A percentile compares a stretch with the other conserved stretches of the same genome.
Evolutionary conservation across 2,329 filamentous ascomycete genomes (phyloP).

Genomic region (Orbilia javanica): DNA sequence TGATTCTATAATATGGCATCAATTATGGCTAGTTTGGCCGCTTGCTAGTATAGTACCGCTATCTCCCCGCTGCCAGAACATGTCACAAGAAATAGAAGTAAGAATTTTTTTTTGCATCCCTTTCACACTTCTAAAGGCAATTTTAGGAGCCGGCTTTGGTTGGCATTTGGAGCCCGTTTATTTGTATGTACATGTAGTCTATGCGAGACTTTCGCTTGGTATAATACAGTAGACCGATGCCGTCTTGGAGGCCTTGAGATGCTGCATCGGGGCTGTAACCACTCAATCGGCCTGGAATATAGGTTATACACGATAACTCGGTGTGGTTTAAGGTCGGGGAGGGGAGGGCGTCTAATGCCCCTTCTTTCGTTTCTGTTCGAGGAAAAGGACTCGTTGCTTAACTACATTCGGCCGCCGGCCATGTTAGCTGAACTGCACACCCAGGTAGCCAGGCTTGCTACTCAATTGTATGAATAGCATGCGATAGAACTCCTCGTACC

Average conservation of each 20-base stretch:
- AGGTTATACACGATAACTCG: not conserved
- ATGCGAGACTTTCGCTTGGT: not conserved
- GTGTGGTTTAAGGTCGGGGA: not conserved
- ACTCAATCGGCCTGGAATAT: not conserved
- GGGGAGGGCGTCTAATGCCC: not conserved
- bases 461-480: not conserved
- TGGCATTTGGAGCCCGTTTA: not conserved
- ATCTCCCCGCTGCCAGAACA: not conserved
- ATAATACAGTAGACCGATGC: slow-evolving; percentile 15
- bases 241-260: not conserved
- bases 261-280: not conserved
- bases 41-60: not conserved
- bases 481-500: slow-evolving; percentile 70
- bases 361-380: slow-evolving; percentile 83
- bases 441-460: not conserved
- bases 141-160: not conserved
- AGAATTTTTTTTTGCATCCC: not conserved
- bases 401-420: slow-evolving; percentile 70
- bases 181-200: slow-evolving; percentile 12
- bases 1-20: not conserved
- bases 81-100: not conserved
- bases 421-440: not conserved
- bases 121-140: no score
- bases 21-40: not conserved
- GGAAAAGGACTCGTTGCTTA: slow-evolving; percentile 92